These are phyloP conservation scores for Ogataea hybrid DNA, from an alignment of 1,139 yeast species.

Conservation along the genomic window DNA sequence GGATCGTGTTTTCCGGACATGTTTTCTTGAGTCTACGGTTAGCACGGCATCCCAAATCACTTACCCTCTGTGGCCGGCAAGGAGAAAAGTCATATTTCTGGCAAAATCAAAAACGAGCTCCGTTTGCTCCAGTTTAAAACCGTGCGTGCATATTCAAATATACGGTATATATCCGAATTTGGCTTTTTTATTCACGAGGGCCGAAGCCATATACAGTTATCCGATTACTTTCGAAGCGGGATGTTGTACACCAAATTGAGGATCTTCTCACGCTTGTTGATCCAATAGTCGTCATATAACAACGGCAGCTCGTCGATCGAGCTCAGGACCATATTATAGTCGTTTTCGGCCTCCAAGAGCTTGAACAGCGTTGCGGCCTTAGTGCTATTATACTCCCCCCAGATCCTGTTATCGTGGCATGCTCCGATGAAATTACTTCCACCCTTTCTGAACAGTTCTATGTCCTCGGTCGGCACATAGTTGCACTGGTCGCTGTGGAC, in stretches of 20 bases:
- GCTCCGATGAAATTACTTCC: constrained; percentile 36
- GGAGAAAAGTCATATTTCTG: constrained; percentile 1
- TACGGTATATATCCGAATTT: neutral
- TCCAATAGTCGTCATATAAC: constrained; percentile 26
- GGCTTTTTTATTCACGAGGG: constrained; percentile 2
- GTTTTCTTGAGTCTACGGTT: constrained; percentile 44
- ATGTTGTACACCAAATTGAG: constrained; percentile 17
- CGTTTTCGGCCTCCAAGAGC: constrained; percentile 18
- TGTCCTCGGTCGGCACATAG: constrained; percentile 37
- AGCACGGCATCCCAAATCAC: constrained; percentile 13
- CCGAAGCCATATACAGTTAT: neutral
- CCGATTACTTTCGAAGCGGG: constrained; percentile 3
- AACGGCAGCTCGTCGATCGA: constrained; percentile 22
- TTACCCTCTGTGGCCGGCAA: constrained; percentile 33
- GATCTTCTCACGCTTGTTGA: constrained; percentile 16
- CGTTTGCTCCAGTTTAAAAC: neutral
- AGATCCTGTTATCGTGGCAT: constrained; percentile 35
- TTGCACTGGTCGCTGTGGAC: constrained; percentile 33
- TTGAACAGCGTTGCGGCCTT: constrained; percentile 25
- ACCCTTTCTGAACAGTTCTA: constrained; percentile 31
- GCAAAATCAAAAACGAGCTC: neutral
- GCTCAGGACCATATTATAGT: constrained; percentile 15
- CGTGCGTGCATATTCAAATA: neutral
- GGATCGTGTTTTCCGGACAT: constrained; percentile 77
- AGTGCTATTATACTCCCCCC: constrained; percentile 36